phyloP scores from a whole-genome alignment of 805 yeast species.

The Schwanniomyces sp. region DNA sequence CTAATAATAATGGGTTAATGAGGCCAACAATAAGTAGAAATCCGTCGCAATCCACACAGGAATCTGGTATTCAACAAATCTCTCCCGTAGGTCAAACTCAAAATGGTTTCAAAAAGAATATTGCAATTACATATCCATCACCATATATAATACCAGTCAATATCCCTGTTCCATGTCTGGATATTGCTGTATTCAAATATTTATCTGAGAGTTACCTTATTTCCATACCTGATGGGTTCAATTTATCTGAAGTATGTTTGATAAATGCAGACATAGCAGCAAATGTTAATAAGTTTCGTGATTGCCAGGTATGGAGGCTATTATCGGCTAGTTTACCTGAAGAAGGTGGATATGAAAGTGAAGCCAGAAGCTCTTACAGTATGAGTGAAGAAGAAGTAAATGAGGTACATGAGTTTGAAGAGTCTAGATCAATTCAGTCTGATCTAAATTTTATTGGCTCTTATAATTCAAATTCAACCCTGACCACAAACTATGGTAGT shows the following conservation, averaged over 20 bases:
- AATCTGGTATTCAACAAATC: conserved; percentile 20
- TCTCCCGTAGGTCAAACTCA: conserved; percentile 10
- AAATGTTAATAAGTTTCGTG: conserved; percentile 49
- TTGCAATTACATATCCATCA: conserved; percentile 20
- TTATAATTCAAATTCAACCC: conserved; percentile 41
- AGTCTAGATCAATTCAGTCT: conserved; percentile 27
- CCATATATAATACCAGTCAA: conserved; percentile 43
- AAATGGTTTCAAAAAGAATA: conserved; percentile 5
- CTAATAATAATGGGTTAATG: neutral
- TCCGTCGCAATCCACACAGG: conserved; percentile 37
- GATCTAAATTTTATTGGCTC: conserved; percentile 42
- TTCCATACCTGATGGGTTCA: conserved; percentile 47
- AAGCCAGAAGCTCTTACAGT: neutral
- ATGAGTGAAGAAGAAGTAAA: conserved; percentile 5
- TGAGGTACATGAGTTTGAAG: conserved; percentile 17
- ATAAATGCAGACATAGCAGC: conserved; percentile 59
- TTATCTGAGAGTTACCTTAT: conserved; percentile 51
- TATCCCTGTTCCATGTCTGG: conserved; percentile 44
- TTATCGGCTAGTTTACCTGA: conserved; percentile 49
- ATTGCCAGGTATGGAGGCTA: conserved; percentile 64
- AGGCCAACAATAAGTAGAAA: conserved; percentile 34
- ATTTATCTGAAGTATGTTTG: conserved; percentile 53
- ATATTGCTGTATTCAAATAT: conserved; percentile 44
- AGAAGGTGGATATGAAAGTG: conserved; percentile 7
- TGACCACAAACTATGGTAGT: conserved; percentile 38